Base-by-base conservation (phyloP, 2,329 filamentous ascomycete species). In the Fusarium marasasianum region DNA sequence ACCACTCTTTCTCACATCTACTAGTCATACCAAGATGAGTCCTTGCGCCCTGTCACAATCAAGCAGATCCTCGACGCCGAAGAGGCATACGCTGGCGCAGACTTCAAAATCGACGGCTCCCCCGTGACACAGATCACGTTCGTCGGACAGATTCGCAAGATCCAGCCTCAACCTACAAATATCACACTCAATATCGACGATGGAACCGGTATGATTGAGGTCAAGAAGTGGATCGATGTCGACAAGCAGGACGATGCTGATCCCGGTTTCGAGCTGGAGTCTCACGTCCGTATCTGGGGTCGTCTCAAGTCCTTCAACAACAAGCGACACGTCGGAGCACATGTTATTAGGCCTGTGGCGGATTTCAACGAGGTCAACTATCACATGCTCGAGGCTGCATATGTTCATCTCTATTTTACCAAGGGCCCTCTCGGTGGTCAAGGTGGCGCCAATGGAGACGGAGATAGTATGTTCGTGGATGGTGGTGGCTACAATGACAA, bases 351-450 rank as follows among this genome's bases (percentile, higher is more conserved):
- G 61, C 91, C 93, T 8, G 86, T 98, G 62, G 86, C 88, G 63
- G 93, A 98, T 82, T 92, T 92, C 85, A 98, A 99, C 85, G 96
- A 99, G 87, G 89, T 98, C 81, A 93, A 92, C 81, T 97, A 94
- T 82, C 96, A 98, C 83, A 84, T 98, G 74, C 90, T 99, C 60
- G 96, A 99, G 85, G 92, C 94, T 33, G 94, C 95, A 11, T 93
- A 93, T 66, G 93, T 97, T 56, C 96, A 99, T 84, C 86, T 99
- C 57, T 92, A 92, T 83, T 93, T 95, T 82, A 93, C 92, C 20
- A 89, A 91, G 50, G 95, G 95, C 1, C 89, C 91, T 8, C 86
- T 80, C 83, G 86, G 82, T 51, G 79, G 81, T 67, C 74, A 80
- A 76, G 84, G 80, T 18, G 83, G 77, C n/a, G 83, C 78, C 63